Base-by-base conservation (phyloP, 345 rosid species). In the Capsella bursapastoris region DNA sequence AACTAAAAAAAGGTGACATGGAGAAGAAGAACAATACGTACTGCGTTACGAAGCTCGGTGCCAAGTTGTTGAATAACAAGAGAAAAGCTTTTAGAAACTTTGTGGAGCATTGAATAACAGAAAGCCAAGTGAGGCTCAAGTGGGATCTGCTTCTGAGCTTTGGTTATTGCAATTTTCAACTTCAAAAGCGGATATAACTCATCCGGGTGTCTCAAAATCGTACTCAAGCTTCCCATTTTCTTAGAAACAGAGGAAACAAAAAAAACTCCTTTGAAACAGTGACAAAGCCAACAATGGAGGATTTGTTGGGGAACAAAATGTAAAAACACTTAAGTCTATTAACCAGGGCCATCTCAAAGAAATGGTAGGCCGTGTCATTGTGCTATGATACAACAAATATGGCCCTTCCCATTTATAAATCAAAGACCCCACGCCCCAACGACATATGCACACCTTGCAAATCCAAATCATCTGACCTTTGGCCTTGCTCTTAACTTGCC, bases 41-140 rank as follows among this genome's bases (percentile, higher is more conserved):
- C 98, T 13, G 92, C 90, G 74, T 93, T 74, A 13, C 94, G 92
- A 34, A 91, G 96, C 59, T 89, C 79, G 57, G 86, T 10, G 31
- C 72, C 83, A 6, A 93, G 96, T 89, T 93, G 97, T 51, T 91
- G 98, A 79, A 91, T 88, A 52, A 91, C 94, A 64, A 91, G 84
- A 64, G 71, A 86, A 70, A 93, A 93, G 83, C 91, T 89, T 12
- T 90, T 86, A 77, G 97, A 91, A 38, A 93, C 94, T 70, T 88
- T 91, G 45, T 79, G 91, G 50, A 93, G 97, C 86, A 88, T 82
- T 1, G 92, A 58, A 73, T 88, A 93, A 68, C 94, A 93, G 76
- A 89, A 86, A 22, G 71, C 92, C 87, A 91, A 89, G 79, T 88
- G 85, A 64, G 91, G 91, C 61, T 88, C 83, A n/a, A 66, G 73